phyloP scores from a whole-genome alignment of 257 asterid species.

The Solanum tarijense region DNA sequence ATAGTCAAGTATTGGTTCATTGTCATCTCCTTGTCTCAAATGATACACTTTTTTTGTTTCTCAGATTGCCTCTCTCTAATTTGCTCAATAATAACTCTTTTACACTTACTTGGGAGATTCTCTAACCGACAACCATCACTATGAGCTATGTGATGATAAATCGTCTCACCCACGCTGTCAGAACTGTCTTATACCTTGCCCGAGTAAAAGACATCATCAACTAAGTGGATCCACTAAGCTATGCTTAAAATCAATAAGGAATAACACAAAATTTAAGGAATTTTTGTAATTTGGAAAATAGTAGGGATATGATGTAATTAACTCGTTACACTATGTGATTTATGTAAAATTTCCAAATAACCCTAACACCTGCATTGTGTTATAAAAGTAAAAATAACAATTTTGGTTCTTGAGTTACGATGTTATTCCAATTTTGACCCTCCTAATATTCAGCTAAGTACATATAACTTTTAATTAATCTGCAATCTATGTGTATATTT shows the following conservation, averaged over 20 bases:
- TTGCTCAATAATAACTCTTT: not conserved
- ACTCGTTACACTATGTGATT: not conserved
- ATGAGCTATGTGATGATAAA: no score
- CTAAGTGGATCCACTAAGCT: no score
- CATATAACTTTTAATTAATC: not conserved
- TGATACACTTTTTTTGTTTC: not conserved
- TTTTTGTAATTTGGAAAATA: not conserved
- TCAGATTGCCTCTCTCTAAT: not conserved
- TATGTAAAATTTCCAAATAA: no score
- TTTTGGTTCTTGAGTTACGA: not conserved
- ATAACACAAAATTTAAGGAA: no score
- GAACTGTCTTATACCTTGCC: no score
- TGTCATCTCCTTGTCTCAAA: not conserved
- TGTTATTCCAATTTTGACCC: not conserved
- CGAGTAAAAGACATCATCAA: no score
- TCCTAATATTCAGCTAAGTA: not conserved
- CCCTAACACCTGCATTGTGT: not conserved
- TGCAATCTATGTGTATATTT: not conserved
- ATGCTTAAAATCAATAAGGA: no score
- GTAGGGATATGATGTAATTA: not conserved
- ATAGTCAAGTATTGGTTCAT: not conserved
- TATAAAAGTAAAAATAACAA: not conserved
- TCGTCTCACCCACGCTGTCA: no score
- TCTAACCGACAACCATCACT: no score
- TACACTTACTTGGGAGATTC: no score